Evolutionary conservation across 2,329 filamentous ascomycete genomes (phyloP).

Genomic region (Colletotrichum camelliae): DNA sequence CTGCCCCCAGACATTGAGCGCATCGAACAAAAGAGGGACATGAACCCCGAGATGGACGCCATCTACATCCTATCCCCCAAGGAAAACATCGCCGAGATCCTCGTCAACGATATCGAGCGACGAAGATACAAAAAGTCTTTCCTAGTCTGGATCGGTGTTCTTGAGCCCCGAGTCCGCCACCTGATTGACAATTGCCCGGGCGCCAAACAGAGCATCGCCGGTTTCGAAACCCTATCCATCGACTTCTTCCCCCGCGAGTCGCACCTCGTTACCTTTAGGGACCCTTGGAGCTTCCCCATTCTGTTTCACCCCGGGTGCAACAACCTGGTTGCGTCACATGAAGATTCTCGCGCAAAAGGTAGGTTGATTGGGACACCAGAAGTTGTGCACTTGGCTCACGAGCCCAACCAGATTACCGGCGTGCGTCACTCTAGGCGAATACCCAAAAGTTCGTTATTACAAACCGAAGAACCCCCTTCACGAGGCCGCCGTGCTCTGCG

Average conservation of each 20-base stretch:
- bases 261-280: constrained; percentile 87
- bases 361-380: constrained; percentile 18
- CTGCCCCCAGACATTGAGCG: constrained; percentile 79
- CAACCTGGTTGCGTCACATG: constrained; percentile 82
- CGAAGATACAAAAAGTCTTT: constrained; percentile 80
- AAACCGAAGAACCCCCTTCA: constrained; percentile 76
- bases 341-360: constrained; percentile 89
- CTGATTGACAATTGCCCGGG: constrained; percentile 75
- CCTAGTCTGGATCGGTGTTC: constrained; percentile 83
- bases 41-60: constrained; percentile 90
- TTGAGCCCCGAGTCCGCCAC: constrained; percentile 73
- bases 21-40: constrained; percentile 84
- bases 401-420: constrained; percentile 69
- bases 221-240: constrained; percentile 82
- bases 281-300: constrained; percentile 94
- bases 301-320: constrained; percentile 93
- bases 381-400: constrained; percentile 19
- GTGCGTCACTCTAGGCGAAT: constrained; percentile 93
- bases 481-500: constrained; percentile 86
- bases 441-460: constrained; percentile 92
- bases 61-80: constrained; percentile 90
- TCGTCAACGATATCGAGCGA: constrained; percentile 90
- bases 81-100: constrained; percentile 88
- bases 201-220: constrained; percentile 76
- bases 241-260: constrained; percentile 93